Evolutionary conservation across 2,329 filamentous ascomycete species (phyloP).

Genomic region (Xylariales sp.): DNA sequence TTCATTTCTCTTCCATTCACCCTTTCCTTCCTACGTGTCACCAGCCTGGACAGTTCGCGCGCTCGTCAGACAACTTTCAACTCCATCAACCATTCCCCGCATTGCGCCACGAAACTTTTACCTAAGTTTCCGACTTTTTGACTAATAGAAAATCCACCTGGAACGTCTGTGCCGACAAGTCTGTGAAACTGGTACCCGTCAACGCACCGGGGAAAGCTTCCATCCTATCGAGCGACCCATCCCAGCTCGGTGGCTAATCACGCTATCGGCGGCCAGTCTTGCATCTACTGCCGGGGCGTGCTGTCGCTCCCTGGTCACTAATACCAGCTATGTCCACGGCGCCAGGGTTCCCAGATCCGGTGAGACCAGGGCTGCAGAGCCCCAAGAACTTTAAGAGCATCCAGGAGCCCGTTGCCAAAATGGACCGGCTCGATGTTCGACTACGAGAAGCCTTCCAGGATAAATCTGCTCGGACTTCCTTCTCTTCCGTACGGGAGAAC

Average conservation of each 20-base stretch:
- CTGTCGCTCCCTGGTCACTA: slow-evolving; percentile 3
- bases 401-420: slow-evolving; percentile 19
- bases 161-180: slow-evolving; percentile 1
- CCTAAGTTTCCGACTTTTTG: slow-evolving; percentile 39
- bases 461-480: slow-evolving; percentile 46
- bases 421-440: slow-evolving; percentile 17
- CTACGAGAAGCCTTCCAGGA: slow-evolving; percentile 24
- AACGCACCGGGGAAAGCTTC: slow-evolving; percentile 3
- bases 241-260: slow-evolving; percentile 4
- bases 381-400: slow-evolving; percentile 14
- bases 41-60: too few species aligned
- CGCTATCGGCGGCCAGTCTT: slow-evolving; percentile 21
- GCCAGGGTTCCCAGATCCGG: slow-evolving; percentile 13
- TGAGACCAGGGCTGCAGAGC: slow-evolving; percentile 11
- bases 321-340: slow-evolving; percentile 16
- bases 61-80: slow-evolving; percentile 5
- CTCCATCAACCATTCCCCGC: slow-evolving; percentile 33
- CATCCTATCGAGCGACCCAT: too few species aligned
- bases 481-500: slow-evolving; percentile 59
- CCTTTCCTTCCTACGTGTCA: slow-evolving; percentile 5
- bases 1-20: slow-evolving; percentile 1
- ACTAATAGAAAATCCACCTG: slow-evolving; percentile 39
- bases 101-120: slow-evolving; percentile 36
- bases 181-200: slow-evolving; percentile 2
- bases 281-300: too few species aligned